phyloP scores from a whole-genome alignment of 495 filamentous ascomycete species.

The Penicillium bovifimosum region DNA sequence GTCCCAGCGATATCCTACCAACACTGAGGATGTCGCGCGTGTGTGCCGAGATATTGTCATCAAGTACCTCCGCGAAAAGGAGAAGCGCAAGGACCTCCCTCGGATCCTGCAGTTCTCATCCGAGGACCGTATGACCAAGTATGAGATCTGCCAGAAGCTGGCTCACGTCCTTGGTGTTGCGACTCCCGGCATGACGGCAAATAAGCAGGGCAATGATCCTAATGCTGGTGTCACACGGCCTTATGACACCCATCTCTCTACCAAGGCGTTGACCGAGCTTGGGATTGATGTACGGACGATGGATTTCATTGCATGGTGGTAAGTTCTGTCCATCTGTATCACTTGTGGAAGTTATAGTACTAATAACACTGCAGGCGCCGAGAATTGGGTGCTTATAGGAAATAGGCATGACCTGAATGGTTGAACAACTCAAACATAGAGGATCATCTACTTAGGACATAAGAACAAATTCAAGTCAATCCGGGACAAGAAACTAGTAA shows the following conservation, averaged over 20 bases:
- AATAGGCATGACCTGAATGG: constrained; percentile 13
- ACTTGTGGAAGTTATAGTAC: constrained; percentile 14
- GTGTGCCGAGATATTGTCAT: constrained; percentile 66
- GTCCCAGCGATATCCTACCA: constrained; percentile 79
- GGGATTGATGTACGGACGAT: constrained; percentile 71
- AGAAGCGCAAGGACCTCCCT: constrained; percentile 49
- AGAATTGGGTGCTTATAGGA: constrained; percentile 35
- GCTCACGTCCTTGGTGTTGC: constrained; percentile 75
- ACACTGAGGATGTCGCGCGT: constrained; percentile 81
- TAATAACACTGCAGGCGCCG: constrained; percentile 33
- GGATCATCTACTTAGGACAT: not conserved
- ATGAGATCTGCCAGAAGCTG: constrained; percentile 78
- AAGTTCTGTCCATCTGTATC: constrained; percentile 30
- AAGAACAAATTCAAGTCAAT: not conserved
- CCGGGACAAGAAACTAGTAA: too few relatives aligned
- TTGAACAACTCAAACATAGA: constrained; percentile 1
- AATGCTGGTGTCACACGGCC: constrained; percentile 71
- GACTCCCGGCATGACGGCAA: constrained; percentile 62
- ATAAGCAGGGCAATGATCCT: constrained; percentile 71
- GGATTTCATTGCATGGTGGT: constrained; percentile 84
- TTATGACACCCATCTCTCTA: constrained; percentile 86
- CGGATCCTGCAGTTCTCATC: constrained; percentile 79
- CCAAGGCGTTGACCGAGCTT: constrained; percentile 64
- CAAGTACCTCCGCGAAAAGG: constrained; percentile 54
- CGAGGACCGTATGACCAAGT: constrained; percentile 86